Evolutionary conservation across 2,329 filamentous ascomycete species (phyloP).

Genomic region (Aureobasidium pullulans): DNA sequence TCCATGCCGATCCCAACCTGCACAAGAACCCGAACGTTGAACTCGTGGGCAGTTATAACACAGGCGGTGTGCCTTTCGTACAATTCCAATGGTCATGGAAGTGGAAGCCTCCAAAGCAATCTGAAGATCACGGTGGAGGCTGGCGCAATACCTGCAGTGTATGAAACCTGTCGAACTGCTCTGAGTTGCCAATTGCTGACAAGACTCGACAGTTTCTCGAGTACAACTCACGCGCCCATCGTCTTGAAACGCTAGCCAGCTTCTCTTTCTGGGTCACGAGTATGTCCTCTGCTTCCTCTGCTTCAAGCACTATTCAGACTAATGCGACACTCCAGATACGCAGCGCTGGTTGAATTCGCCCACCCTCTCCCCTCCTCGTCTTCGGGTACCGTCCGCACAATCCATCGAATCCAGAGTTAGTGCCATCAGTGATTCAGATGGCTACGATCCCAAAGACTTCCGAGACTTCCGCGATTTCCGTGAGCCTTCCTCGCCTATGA

Average conservation of each 20-base stretch:
- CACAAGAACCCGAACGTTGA: constrained; percentile 97
- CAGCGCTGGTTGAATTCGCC: constrained; percentile 47
- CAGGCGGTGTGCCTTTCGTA: constrained; percentile 72
- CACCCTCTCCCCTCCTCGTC: constrained; percentile 59
- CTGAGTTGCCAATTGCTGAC: background rate
- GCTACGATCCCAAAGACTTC: constrained; percentile 26
- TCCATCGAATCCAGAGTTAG: constrained; percentile 70
- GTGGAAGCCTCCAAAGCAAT: constrained; percentile 80
- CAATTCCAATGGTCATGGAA: constrained; percentile 95
- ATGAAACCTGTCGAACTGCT: constrained; percentile 25
- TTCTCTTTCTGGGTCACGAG: constrained; percentile 95
- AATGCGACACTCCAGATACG: constrained; percentile 27
- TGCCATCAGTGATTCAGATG: constrained; percentile 56
- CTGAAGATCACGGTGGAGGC: constrained; percentile 77
- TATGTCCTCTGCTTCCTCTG: constrained; percentile 32
- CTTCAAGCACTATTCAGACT: background rate
- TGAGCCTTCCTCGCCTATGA: constrained; percentile 40
- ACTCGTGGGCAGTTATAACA: constrained; percentile 85
- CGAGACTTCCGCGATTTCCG: constrained; percentile 33
- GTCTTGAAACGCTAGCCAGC: constrained; percentile 76
- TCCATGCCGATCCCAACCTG: constrained; percentile 92
- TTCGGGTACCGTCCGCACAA: constrained; percentile 77
- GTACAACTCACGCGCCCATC: constrained; percentile 89
- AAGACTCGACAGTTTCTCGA: constrained; percentile 66
- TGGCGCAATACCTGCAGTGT: constrained; percentile 95